Evolutionary conservation across 495 filamentous ascomycete genomes (phyloP).

Genomic region (Xylaria cubensis): DNA sequence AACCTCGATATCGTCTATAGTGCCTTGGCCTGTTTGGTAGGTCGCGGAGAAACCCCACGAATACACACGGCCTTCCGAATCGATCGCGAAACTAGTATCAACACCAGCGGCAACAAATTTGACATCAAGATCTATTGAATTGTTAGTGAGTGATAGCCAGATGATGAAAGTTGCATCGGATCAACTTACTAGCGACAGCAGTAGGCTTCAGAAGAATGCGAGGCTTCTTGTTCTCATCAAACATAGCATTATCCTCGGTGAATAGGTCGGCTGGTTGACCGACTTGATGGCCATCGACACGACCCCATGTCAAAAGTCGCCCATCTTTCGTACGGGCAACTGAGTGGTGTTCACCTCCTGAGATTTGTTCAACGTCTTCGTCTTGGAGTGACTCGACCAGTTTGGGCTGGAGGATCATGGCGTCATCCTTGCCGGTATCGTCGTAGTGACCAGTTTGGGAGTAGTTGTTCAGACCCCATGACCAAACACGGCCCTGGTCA

Average conservation of each 20-base stretch:
- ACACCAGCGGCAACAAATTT: constrained; percentile 52
- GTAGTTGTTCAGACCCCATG: constrained; percentile 87
- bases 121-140: constrained; percentile 31
- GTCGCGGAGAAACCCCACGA: constrained; percentile 73
- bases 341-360: constrained; percentile 70
- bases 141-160: constrained; percentile 26
- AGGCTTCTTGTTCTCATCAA: constrained; percentile 59
- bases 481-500: constrained; percentile 69
- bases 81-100: constrained; percentile 66
- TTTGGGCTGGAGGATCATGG: constrained; percentile 52
- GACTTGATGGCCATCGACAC: constrained; percentile 64
- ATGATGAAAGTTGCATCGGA: neutral
- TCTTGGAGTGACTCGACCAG: constrained; percentile 57
- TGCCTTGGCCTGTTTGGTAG: constrained; percentile 69
- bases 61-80: constrained; percentile 60
- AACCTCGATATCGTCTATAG: constrained; percentile 57
- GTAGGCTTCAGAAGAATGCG: constrained; percentile 65
- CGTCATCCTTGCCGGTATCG: constrained; percentile 68
- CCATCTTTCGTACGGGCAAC: constrained; percentile 63
- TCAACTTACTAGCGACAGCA: constrained; percentile 44
- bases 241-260: constrained; percentile 62
- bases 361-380: constrained; percentile 59
- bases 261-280: constrained; percentile 58
- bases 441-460: constrained; percentile 76
- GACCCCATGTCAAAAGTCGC: constrained; percentile 67